A percentile compares a stretch with the other conserved stretches of the same genome.
Evolutionary conservation across 169 alveolate genomes (phyloP).

Genomic region (Amoebophrya sp.): DNA sequence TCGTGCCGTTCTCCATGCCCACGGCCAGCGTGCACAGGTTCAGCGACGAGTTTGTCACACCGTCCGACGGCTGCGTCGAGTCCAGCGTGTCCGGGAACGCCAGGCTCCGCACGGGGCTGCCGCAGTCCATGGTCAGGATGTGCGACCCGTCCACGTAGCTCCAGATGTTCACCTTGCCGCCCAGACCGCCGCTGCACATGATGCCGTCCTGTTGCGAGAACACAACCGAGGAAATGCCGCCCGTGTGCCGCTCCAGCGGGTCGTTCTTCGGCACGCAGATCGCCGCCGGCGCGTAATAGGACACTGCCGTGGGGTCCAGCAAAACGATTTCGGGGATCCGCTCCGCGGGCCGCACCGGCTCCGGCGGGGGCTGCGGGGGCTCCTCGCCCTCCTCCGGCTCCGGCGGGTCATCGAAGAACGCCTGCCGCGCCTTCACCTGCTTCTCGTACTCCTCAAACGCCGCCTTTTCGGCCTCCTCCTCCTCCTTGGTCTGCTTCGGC

Average conservation of each 20-base stretch:
- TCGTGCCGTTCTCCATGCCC: conserved; percentile 12
- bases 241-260: neutral
- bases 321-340: neutral
- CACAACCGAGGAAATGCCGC: neutral
- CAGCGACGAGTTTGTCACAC: neutral
- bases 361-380: neutral
- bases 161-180: neutral
- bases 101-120: neutral
- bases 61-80: neutral
- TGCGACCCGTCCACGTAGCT: neutral
- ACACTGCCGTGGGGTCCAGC: neutral
- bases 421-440: neutral
- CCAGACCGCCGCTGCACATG: neutral
- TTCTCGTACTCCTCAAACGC: neutral
- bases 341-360: neutral
- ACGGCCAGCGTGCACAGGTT: neutral
- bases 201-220: neutral
- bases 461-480: conserved; percentile 21
- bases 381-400: neutral
- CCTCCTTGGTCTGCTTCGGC: conserved; percentile 27
- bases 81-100: neutral
- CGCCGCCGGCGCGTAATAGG: conserved; percentile 3
- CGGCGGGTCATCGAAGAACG: neutral
- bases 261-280: neutral
- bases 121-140: neutral